Evolutionary conservation across 2,329 filamentous ascomycete genomes (phyloP), one percentile per base, ranked within the genome.

Genomic region (Thielaviopsis musarum): DNA sequence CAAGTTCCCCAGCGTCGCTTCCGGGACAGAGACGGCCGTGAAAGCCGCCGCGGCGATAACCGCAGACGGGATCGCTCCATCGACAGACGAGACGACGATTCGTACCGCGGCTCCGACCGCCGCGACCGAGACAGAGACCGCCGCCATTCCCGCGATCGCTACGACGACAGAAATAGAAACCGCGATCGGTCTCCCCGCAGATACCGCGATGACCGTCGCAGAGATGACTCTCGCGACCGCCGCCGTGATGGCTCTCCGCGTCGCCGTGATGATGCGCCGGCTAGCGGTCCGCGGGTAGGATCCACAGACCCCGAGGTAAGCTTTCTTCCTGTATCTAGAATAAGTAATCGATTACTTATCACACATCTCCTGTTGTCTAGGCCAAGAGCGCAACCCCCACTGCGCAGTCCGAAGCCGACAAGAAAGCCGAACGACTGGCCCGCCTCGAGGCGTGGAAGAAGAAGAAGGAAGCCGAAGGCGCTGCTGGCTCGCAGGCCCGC

Each of bases 391-490:
- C 68, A 48, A 34, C 77, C 59, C 68, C 76, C 58, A 71, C 74
- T 52, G 71, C 72, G 19, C 82, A 82, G 66, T 76, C 80, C 30
- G 87, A 89, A 66, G 80, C 82, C 62, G 83, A 89, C 56, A 89
- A 87, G 68, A 88, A 91, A 69, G 86, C 85, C 56, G 87, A 91
- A 70, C 78, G 87, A 63, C 76, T 90, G 52, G 88, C 88, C 28
- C 91, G 88, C 68, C 73, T 95, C 28, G 88, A 91, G 69, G 87
- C 88, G 60, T 95, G 90, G 91, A 95, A 95, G 73, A 87, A 89
- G 71, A 91, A 91, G 72, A 85, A 89, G 68, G 87, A 88, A 65
- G 80, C 79, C 63, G 88, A 88, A 68, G 81, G 87, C 68, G 83
- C 82, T 66, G 81, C 82, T 66, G 81, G 86, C 66, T 77, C 83